A percentile compares a stretch with the other conserved stretches of the same genome.
Conservation (phyloP, 148 eudicot species). For the Linanthus parryae region DNA sequence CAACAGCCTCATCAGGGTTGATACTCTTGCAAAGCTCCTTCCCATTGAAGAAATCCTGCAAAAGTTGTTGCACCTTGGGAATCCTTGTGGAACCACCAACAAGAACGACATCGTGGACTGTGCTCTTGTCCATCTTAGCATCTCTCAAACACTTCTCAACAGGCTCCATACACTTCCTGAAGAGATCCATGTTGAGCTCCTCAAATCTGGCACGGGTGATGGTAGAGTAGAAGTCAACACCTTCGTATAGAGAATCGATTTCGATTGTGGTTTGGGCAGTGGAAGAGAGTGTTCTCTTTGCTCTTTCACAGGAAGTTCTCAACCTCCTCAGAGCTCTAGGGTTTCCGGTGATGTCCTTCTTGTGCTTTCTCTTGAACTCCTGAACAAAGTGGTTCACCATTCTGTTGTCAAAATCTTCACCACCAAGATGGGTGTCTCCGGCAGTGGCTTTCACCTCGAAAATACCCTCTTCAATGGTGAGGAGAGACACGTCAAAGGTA, state of each 20-base stretch:
- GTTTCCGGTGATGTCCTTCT: conserved; percentile 13
- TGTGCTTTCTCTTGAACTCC: conserved; percentile 8
- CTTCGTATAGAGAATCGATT: conserved; percentile 8
- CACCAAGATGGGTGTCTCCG: conserved; percentile 8
- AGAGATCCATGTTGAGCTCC: conserved; percentile 11
- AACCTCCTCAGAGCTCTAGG: conserved; percentile 10
- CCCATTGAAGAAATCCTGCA: conserved; percentile 4
- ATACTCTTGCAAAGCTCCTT: conserved; percentile 9
- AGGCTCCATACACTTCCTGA: conserved; percentile 9
- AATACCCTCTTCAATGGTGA: conserved; percentile 9
- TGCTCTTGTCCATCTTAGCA: conserved; percentile 8
- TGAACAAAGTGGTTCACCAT: conserved; percentile 12
- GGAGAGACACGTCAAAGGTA: conserved; percentile 6
- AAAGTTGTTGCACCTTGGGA: conserved; percentile 7
- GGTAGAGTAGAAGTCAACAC: conserved; percentile 8
- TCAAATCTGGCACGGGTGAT: conserved; percentile 9
- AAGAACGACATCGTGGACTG: conserved; percentile 7
- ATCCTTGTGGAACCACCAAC: conserved; percentile 11
- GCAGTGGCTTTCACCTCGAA: conserved; percentile 9
- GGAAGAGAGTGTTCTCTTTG: conserved; percentile 6
- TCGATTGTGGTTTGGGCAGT: conserved; percentile 11
- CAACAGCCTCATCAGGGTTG: conserved; percentile 46
- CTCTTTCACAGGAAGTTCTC: conserved; percentile 10
- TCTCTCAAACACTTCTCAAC: conserved; percentile 10
- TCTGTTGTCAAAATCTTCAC: conserved; percentile 8